These are phyloP conservation scores for Saraca asoca DNA, from an alignment of 331 rosid genomes.

Conservation along the genomic window DNA sequence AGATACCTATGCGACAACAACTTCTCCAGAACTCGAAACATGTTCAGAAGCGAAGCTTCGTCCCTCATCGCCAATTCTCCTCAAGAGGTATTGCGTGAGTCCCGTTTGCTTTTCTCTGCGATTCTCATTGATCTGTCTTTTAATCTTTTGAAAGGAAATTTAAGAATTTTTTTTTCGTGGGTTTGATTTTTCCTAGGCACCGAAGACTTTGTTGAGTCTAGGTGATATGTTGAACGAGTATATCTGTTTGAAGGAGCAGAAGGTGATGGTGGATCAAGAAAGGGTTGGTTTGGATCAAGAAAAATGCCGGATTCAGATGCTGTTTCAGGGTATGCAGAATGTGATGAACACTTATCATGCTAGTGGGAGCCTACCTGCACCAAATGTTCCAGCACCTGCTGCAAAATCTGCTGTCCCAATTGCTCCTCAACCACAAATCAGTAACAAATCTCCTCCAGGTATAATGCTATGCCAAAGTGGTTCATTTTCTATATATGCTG, in stretches of 20 bases:
- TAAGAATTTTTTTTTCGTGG: background rate
- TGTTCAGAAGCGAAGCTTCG: constrained; percentile 68
- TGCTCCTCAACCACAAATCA: constrained; percentile 39
- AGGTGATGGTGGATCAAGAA: constrained; percentile 64
- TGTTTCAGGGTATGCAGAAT: constrained; percentile 62
- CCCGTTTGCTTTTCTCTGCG: background rate
- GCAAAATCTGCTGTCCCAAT: constrained; percentile 30
- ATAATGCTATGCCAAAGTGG: background rate
- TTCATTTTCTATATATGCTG: background rate
- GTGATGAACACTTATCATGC: constrained; percentile 56
- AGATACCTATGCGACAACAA: constrained; percentile 67
- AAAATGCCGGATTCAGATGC: constrained; percentile 55
- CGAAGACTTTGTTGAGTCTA: constrained; percentile 63
- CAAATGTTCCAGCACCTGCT: constrained; percentile 28
- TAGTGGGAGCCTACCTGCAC: constrained; percentile 27
- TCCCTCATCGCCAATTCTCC: constrained; percentile 68
- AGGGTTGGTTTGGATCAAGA: constrained; percentile 61
- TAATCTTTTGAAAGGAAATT: background rate
- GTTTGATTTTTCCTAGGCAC: constrained; percentile 48
- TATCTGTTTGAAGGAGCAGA: constrained; percentile 72
- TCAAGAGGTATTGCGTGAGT: constrained; percentile 45
- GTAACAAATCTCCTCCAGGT: constrained; percentile 53
- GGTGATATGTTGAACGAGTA: constrained; percentile 72
- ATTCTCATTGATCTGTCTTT: background rate
- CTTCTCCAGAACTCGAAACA: constrained; percentile 52